phyloP scores from a whole-genome alignment of 257 asterid genomes.

The Gentiana dahurica region DNA sequence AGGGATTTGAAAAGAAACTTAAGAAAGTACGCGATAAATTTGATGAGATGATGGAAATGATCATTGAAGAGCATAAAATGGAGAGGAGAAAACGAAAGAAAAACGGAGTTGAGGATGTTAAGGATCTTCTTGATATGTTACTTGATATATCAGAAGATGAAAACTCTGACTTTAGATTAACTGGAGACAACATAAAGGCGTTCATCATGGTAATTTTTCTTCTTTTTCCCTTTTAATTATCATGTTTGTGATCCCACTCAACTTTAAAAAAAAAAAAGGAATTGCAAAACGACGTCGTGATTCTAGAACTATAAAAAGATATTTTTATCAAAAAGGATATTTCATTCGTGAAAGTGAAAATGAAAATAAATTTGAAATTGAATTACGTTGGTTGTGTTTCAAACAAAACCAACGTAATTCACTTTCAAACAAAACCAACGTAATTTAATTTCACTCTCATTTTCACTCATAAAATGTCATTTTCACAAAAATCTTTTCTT shows the following conservation, averaged over 20 bases:
- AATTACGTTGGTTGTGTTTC: too few species aligned
- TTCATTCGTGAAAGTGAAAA: too few species aligned
- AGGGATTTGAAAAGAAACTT: slow-evolving; percentile 46
- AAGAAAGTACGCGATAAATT: slow-evolving; percentile 35
- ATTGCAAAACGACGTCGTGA: neutral
- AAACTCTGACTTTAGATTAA: slow-evolving; percentile 31
- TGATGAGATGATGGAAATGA: slow-evolving; percentile 54
- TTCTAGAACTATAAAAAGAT: neutral
- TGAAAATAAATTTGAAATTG: too few species aligned
- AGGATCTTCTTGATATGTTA: slow-evolving; percentile 53
- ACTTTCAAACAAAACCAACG: too few species aligned
- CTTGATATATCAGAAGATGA: slow-evolving; percentile 55
- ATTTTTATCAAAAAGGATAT: too few species aligned
- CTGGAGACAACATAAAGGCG: slow-evolving; percentile 58
- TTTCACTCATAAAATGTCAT: too few species aligned
- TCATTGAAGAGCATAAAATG: slow-evolving; percentile 41
- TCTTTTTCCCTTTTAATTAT: neutral
- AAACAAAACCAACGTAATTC: too few species aligned
- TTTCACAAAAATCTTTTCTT: too few species aligned
- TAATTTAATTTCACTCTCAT: too few species aligned
- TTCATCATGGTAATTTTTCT: slow-evolving; percentile 47
- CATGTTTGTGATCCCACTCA: neutral
- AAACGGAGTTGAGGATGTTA: slow-evolving; percentile 11
- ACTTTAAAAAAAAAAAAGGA: neutral
- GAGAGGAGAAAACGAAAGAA: slow-evolving; percentile 19